Evolutionary conservation across 1,284 basidiomycete genomes (phyloP), one percentile per base, ranked within the genome.

Genomic region (Cryptococcus floricola): DNA sequence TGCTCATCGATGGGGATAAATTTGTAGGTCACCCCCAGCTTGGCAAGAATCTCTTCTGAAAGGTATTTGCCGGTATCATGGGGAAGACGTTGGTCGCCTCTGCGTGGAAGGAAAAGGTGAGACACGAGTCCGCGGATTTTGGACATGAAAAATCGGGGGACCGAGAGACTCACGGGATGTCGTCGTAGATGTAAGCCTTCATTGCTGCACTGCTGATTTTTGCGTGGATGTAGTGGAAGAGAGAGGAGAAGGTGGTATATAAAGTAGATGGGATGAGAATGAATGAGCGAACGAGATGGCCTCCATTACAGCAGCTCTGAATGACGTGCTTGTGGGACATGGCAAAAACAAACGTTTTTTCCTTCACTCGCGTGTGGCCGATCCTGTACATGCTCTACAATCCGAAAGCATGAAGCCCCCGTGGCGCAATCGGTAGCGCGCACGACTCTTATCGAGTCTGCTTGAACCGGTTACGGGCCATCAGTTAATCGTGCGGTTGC

Each of bases 161-260:
- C 3, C 25, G 37, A 50, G 14, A 28, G 19, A 65, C 74, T 52
- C 39, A 76, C 44, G 84, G 81, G 39, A 85, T 49, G 70, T 89
- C 82, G 78, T 91, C 88, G 72, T 81, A 90, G 78, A 88, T 86
- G 81, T 90, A 91, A 16, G 87, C 86, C 57, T 83, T 84, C 89
- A 91, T 90, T n/a, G 41, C 7, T 42, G 31, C 7, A 5, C 7
- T 34, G 10, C 10, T 34, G 31, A 3, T 6, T 34, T 10, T 6
- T 34, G 31, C 1, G n/a, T 34, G 31, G 1, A 10, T 34, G 10
- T 34, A 10, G 31, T 8, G 3, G 7, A 34, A 10, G 31, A 5
- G 1, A 2, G 10, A 10, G 31, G 31, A 4, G 31, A 5, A 34
- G 7, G 7, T 3, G 3, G n/a, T 37, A 56, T 19, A 0, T 23